Evolutionary conservation across 2,329 filamentous ascomycete genomes (phyloP).

Genomic region (Sporothrix brasiliensis): DNA sequence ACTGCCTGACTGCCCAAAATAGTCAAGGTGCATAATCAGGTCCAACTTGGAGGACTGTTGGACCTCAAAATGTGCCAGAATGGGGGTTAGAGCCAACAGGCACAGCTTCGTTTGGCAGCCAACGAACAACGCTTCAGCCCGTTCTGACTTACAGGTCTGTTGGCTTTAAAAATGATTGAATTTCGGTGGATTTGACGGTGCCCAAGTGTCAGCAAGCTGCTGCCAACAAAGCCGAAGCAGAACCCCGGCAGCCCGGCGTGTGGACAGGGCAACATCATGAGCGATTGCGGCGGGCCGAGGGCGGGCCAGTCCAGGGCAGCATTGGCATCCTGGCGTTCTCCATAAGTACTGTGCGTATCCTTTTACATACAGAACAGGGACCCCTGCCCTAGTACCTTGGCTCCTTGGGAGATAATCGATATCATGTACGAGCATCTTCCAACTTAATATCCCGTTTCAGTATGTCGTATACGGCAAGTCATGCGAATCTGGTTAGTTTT

Average conservation of each 20-base stretch:
- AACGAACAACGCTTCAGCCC: constrained; percentile 15
- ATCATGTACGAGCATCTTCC: neutral
- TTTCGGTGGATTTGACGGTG: neutral
- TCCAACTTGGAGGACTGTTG: neutral
- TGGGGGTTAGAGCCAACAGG: constrained; percentile 6
- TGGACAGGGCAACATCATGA: neutral
- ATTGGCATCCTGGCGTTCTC: neutral
- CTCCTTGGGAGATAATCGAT: too few relatives aligned
- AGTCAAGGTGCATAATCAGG: constrained; percentile 19
- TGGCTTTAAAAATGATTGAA: neutral
- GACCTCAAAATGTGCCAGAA: neutral
- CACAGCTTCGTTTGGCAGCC: neutral
- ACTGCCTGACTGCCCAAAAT: neutral
- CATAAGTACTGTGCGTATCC: neutral
- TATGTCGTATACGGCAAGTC: neutral
- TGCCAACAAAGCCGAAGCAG: neutral
- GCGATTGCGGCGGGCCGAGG: constrained; percentile 6
- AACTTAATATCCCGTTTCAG: neutral
- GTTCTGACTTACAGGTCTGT: neutral
- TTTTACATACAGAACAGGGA: too few relatives aligned
- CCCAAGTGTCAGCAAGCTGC: neutral
- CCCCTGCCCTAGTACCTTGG: neutral
- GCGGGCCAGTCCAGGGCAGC: constrained; percentile 1
- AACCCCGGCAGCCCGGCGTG: too few relatives aligned
- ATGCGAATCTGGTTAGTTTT: constrained; percentile 20